phyloP scores from a whole-genome alignment of 768 basidiomycete genomes.

The Clavaria fumosa region DNA sequence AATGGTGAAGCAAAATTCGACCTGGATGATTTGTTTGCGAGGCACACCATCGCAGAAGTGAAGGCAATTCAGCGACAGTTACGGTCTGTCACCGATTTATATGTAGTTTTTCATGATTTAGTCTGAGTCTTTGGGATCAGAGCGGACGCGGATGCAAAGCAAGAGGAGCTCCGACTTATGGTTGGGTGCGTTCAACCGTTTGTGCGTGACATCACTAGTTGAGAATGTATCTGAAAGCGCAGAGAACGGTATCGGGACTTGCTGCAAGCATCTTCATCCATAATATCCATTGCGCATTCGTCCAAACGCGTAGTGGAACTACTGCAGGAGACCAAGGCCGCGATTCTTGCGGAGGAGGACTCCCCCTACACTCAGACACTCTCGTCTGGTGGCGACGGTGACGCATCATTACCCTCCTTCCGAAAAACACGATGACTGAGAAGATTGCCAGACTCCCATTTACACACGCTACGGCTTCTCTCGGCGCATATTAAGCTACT shows the following conservation, averaged over 20 bases:
- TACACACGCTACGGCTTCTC: slow-evolving; percentile 54
- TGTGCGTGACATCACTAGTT: slow-evolving; percentile 7
- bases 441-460: slow-evolving; percentile 37
- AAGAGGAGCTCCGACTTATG: slow-evolving; percentile 79
- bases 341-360: slow-evolving; percentile 34
- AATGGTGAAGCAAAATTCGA: slow-evolving; percentile 24
- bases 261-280: slow-evolving; percentile 73
- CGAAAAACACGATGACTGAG: no score
- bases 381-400: no score
- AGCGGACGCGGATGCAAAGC: slow-evolving; percentile 72
- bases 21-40: slow-evolving; percentile 63
- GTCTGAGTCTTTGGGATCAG: slow-evolving; percentile 22
- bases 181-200: slow-evolving; percentile 57
- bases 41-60: slow-evolving; percentile 56
- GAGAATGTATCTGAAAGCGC: slow-evolving; percentile 34
- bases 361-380: no score
- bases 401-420: no score
- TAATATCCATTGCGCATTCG: slow-evolving; percentile 59
- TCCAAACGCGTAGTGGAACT: slow-evolving; percentile 49
- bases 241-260: slow-evolving; percentile 87
- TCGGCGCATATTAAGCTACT: slow-evolving; percentile 87
- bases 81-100: slow-evolving; percentile 38
- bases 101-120: neutral
- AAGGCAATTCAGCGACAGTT: slow-evolving; percentile 50
- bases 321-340: slow-evolving; percentile 42